Evolutionary conservation across 768 basidiomycete species (phyloP).

Genomic region (Leucogyrophana mollusca): DNA sequence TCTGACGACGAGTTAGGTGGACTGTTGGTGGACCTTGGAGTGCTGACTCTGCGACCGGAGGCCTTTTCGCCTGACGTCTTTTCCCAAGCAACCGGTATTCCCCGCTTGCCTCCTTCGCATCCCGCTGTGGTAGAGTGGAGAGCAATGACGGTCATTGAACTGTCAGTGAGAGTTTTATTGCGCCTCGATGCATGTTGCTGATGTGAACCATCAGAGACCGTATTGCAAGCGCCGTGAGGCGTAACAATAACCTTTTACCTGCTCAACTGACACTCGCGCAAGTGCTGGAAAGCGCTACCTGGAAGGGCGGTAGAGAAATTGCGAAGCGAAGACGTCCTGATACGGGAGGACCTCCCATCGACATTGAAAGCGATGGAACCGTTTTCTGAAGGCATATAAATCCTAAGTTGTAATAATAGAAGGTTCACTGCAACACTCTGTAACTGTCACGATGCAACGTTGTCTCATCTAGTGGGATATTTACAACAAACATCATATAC

Average conservation of each 20-base stretch:
- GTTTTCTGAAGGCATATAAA: slow-evolving; percentile 54
- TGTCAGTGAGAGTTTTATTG: slow-evolving; percentile 50
- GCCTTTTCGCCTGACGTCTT: slow-evolving; percentile 49
- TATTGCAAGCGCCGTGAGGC: slow-evolving; percentile 68
- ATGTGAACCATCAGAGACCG: slow-evolving; percentile 59
- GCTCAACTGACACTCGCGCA: slow-evolving; percentile 75
- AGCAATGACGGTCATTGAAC: slow-evolving; percentile 89
- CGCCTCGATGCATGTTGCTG: slow-evolving; percentile 4
- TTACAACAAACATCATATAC: slow-evolving; percentile 24
- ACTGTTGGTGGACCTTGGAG: slow-evolving; percentile 80
- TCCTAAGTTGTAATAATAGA: too few species aligned
- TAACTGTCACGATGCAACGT: too few species aligned
- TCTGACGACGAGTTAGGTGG: slow-evolving; percentile 54
- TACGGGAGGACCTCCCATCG: slow-evolving; percentile 82
- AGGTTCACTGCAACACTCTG: too few species aligned
- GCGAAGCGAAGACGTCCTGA: slow-evolving; percentile 73
- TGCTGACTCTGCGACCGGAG: slow-evolving; percentile 64
- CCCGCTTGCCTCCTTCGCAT: slow-evolving; percentile 70
- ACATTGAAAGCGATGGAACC: slow-evolving; percentile 83
- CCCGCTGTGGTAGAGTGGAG: slow-evolving; percentile 96
- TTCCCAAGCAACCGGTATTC: slow-evolving; percentile 41
- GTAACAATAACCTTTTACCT: slow-evolving; percentile 47
- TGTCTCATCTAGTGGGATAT: too few species aligned
- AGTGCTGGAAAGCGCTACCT: slow-evolving; percentile 91
- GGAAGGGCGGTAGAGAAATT: slow-evolving; percentile 95